These are phyloP conservation scores for Penicillium silybi DNA, from an alignment of 495 filamentous ascomycete species.

Conservation along the genomic window DNA sequence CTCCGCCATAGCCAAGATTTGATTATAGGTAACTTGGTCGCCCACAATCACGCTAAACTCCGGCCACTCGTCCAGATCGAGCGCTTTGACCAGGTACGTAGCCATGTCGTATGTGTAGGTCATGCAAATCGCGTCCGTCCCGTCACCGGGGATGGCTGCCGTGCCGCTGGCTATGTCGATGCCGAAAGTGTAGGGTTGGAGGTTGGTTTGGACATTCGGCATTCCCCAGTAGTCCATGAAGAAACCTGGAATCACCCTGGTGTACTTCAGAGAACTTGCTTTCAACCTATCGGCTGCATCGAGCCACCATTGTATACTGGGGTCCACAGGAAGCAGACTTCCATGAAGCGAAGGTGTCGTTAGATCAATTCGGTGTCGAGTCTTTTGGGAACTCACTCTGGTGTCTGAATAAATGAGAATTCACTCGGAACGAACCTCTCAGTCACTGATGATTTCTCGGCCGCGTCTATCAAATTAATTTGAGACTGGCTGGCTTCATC, in stretches of 20 bases:
- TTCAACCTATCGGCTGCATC: conserved; percentile 28
- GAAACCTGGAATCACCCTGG: conserved; percentile 45
- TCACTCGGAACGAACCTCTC: conserved; percentile 49
- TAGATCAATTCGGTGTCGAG: not conserved
- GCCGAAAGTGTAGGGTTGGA: conserved; percentile 37
- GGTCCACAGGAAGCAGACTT: conserved; percentile 32
- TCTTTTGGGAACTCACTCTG: conserved; percentile 18
- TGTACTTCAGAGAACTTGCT: conserved; percentile 39
- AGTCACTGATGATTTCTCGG: conserved; percentile 39
- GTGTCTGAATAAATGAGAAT: conserved; percentile 40
- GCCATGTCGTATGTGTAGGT: conserved; percentile 53
- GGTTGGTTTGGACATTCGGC: conserved; percentile 40
- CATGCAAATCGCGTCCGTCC: conserved; percentile 44
- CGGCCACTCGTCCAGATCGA: conserved; percentile 47
- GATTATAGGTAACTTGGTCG: conserved; percentile 46
- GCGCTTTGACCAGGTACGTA: conserved; percentile 40
- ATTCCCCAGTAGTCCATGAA: conserved; percentile 56
- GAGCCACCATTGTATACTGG: conserved; percentile 34
- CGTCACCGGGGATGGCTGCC: conserved; percentile 51
- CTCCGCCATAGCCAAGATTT: conserved; percentile 43
- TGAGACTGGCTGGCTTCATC: conserved; percentile 32
- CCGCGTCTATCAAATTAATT: conserved; percentile 48
- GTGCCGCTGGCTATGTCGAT: conserved; percentile 42
- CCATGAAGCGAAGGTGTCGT: not conserved
- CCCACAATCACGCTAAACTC: conserved; percentile 40